Evolutionary conservation across 345 rosid genomes (phyloP).

Genomic region (Murraya paniculata): DNA sequence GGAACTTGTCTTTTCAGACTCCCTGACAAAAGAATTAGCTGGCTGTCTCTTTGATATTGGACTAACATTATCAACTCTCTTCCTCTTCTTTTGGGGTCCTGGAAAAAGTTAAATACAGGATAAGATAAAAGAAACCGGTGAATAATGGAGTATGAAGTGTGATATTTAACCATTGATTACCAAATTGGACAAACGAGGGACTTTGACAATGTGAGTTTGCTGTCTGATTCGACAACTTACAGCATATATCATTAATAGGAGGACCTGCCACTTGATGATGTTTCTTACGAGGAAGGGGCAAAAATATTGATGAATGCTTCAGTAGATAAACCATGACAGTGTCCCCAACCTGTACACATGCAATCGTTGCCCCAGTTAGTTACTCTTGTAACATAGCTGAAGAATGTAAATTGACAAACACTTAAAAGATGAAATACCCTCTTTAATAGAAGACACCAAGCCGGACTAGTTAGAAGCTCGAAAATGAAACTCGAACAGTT

Average conservation of each 20-base stretch:
- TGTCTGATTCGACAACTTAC: constrained; percentile 19
- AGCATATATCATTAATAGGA: constrained; percentile 29
- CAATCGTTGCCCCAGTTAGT: not conserved
- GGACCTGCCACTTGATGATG: constrained; percentile 73
- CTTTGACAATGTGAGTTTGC: constrained; percentile 5
- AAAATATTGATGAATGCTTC: constrained; percentile 50
- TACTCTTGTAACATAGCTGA: not conserved
- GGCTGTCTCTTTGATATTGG: constrained; percentile 19
- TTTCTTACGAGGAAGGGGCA: constrained; percentile 46
- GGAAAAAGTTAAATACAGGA: not conserved
- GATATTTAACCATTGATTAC: constrained; percentile 17
- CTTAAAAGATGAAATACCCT: constrained; percentile 44
- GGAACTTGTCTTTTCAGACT: not conserved
- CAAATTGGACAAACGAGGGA: constrained; percentile 18
- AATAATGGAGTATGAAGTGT: not conserved
- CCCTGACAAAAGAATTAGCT: constrained; percentile 8
- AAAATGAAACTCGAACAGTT: constrained; percentile 41
- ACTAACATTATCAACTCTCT: constrained; percentile 15
- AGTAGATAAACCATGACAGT: constrained; percentile 65
- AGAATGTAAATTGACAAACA: constrained; percentile 2
- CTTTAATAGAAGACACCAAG: constrained; percentile 65
- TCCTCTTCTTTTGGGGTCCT: constrained; percentile 42
- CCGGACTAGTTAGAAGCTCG: constrained; percentile 51
- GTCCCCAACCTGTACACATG: constrained; percentile 58
- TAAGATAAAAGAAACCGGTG: not conserved